Evolutionary conservation across 225 moss, liverwort and hornwort genomes (phyloP), one percentile per base, ranked within the genome.

Genomic region (Bryoerythrophyllum caledonicum): DNA sequence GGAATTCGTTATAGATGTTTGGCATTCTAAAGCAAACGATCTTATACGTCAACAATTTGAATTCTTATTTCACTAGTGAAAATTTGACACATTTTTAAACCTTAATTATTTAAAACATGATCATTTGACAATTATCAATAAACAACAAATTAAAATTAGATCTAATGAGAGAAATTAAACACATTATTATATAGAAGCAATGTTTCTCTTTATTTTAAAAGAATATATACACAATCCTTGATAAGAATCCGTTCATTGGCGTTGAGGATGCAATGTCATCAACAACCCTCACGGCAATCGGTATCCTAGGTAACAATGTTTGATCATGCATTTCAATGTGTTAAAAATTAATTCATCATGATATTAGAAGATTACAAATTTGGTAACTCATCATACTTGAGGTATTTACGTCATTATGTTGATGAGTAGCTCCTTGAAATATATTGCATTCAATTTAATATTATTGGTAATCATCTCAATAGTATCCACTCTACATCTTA

Each of bases 171-270:
- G 4, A 10, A 26, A 57, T 6, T 27, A 17, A 11, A 17, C 17
- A 38, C 7, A 2, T 0, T 12, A 27, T 0, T 4, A 12, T 13
- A 0, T 21, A 14, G 15, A 54, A 2, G 38, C 1, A 67, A 3
- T 25, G 6, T 1, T 26, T 41, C 1, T 44, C 3, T 20, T n/a
- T 46, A 35, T 20, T 46, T 2, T 32, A 53, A 8, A 32, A 51
- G 1, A 83, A 81, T 79, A 86, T 83, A 6, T 76, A 76, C 79
- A 60, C 79, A 60, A 83, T 81, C 61, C 76, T 79, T 38, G 20
- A 78, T 6, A 73, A 70, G 7, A 54, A 52, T 7, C 65, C 78
- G n/a, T 72, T 76, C 65, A 34, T 72, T 34, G 82, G 80, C 67
- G 71, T 82, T 60, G 59, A 81, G 10, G 16, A 71, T 3, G 13